Evolutionary conservation across 2,329 filamentous ascomycete genomes (phyloP).

Genomic region (Phaeosphaeria sp.): DNA sequence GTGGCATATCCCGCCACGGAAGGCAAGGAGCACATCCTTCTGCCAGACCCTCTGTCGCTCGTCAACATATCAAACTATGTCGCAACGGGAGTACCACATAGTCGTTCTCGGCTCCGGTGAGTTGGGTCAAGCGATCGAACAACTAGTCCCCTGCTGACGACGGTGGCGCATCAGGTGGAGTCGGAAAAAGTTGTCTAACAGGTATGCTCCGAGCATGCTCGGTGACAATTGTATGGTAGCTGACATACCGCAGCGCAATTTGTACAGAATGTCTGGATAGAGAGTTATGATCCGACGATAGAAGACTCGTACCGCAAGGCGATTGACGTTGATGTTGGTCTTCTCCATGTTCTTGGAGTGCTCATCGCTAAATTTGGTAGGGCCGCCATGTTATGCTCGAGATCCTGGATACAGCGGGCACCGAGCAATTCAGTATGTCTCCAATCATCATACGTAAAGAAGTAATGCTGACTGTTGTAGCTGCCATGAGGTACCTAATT

Average conservation of each 20-base stretch:
- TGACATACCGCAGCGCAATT: constrained; percentile 70
- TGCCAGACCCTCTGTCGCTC: not conserved
- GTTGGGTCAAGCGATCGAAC: constrained; percentile 22
- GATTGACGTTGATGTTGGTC: constrained; percentile 80
- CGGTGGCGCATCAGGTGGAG: constrained; percentile 68
- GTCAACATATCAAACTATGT: constrained; percentile 37
- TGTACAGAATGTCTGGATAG: constrained; percentile 93
- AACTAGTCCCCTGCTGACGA: constrained; percentile 31
- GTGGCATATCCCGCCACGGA: constrained; percentile 37
- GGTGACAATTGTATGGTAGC: constrained; percentile 7
- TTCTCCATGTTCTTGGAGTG: not conserved
- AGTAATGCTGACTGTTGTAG: constrained; percentile 27
- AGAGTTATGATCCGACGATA: constrained; percentile 70
- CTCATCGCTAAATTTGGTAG: constrained; percentile 53
- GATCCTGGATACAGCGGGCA: constrained; percentile 90
- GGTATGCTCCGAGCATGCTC: constrained; percentile 59
- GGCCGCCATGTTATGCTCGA: constrained; percentile 87
- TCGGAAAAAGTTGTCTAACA: constrained; percentile 91
- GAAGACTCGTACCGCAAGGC: constrained; percentile 68
- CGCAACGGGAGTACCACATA: constrained; percentile 52
- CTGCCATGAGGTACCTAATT: constrained; percentile 44
- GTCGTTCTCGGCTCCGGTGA: constrained; percentile 52
- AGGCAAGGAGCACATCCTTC: constrained; percentile 19
- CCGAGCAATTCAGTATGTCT: constrained; percentile 86
- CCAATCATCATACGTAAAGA: not conserved